Evolutionary conservation across 2,329 filamentous ascomycete genomes (phyloP).

Genomic region (Graphiopsis chlorocephala): DNA sequence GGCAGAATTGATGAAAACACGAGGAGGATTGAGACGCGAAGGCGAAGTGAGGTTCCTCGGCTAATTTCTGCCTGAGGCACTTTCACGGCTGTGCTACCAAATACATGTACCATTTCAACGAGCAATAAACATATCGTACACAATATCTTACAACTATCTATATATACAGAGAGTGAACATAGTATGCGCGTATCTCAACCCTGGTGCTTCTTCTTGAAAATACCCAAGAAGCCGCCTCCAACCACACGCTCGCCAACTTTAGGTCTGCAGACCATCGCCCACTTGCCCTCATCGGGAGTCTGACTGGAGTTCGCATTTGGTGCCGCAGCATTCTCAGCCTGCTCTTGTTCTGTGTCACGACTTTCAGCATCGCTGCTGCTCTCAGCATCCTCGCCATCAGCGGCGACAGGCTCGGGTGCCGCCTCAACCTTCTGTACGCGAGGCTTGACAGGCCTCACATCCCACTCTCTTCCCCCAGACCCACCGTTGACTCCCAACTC

Average conservation of each 20-base stretch:
- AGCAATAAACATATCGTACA: not conserved
- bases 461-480: slow-evolving; percentile 61
- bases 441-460: slow-evolving; percentile 54
- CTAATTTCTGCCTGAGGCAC: not conserved
- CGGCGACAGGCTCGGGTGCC: not conserved
- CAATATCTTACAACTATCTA: not conserved
- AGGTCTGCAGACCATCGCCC: slow-evolving; percentile 37
- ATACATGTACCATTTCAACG: too few relatives aligned
- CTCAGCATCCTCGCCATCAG: not conserved
- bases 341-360: not conserved
- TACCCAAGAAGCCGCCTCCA: slow-evolving; percentile 39
- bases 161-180: not conserved
- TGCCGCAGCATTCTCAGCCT: not conserved
- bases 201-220: slow-evolving; percentile 32
- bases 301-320: not conserved
- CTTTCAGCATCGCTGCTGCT: not conserved
- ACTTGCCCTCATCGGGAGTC: slow-evolving; percentile 19
- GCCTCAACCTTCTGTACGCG: slow-evolving; percentile 14
- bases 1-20: not conserved
- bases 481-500: slow-evolving; percentile 54
- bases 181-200: not conserved
- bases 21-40: not conserved
- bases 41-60: not conserved
- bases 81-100: not conserved
- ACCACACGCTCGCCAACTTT: slow-evolving; percentile 39